These are phyloP conservation scores for Brassica cretica DNA, from an alignment of 345 rosid genomes.

Conservation along the genomic window DNA sequence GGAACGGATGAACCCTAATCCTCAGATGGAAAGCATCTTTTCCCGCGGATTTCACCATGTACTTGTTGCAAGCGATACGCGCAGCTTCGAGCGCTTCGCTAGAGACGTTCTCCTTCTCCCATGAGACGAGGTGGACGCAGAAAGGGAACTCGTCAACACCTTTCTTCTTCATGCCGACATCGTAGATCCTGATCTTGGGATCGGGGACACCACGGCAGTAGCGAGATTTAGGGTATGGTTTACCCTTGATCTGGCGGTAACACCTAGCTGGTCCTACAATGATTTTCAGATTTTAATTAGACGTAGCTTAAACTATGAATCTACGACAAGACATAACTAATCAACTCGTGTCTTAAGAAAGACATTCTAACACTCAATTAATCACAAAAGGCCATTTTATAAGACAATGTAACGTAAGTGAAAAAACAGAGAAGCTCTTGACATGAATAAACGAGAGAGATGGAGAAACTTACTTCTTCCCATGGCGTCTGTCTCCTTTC, in stretches of 20 bases:
- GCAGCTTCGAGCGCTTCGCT: conserved; percentile 85
- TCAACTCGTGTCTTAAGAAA: not conserved
- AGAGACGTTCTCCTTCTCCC: conserved; percentile 80
- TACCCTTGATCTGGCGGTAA: conserved; percentile 72
- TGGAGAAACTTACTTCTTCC: conserved; percentile 51
- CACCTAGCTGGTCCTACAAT: conserved; percentile 62
- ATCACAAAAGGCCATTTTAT: no score
- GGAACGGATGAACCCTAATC: conserved; percentile 77
- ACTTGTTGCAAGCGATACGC: conserved; percentile 80
- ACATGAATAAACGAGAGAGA: not conserved
- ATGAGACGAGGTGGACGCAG: conserved; percentile 77
- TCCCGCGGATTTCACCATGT: conserved; percentile 74
- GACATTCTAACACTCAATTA: not conserved
- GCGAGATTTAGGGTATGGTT: conserved; percentile 71
- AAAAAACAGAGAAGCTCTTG: not conserved
- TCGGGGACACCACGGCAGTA: conserved; percentile 81
- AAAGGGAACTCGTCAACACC: conserved; percentile 86
- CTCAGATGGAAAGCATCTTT: conserved; percentile 81
- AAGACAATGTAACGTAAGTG: not conserved
- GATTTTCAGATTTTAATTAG: not conserved
- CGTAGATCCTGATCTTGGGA: conserved; percentile 75
- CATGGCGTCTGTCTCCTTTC: conserved; percentile 41
- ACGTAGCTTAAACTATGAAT: not conserved
- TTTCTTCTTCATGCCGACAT: conserved; percentile 79
- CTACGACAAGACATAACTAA: not conserved